Conservation (phyloP, 306 rosid genomes). For the Casuarina equisetifolia region DNA sequence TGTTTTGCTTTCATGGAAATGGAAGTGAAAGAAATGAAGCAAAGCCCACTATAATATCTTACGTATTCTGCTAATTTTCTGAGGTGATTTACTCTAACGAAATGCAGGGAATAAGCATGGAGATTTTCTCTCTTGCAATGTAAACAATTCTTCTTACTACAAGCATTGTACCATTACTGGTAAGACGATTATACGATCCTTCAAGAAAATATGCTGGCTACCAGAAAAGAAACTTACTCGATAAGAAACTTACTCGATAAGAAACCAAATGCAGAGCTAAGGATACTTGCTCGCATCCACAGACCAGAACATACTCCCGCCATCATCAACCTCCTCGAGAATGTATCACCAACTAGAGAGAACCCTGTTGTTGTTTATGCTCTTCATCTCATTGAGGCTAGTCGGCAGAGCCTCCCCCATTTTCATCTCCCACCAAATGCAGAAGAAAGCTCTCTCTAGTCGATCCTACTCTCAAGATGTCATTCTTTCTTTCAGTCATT, state of each 20-base stretch:
- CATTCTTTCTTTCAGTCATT: conserved; percentile 36
- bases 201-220: conserved; percentile 54
- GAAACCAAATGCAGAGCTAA: conserved; percentile 36
- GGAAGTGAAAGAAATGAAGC: too few species aligned
- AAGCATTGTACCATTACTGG: conserved; percentile 29
- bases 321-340: conserved; percentile 56
- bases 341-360: conserved; percentile 43
- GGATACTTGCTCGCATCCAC: conserved; percentile 51
- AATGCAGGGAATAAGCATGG: conserved; percentile 33
- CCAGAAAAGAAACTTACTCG: conserved; percentile 45
- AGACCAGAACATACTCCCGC: conserved; percentile 41
- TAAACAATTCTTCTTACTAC: conserved; percentile 21
- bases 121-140: conserved; percentile 31
- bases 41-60: too few species aligned
- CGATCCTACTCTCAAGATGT: conserved; percentile 32
- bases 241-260: conserved; percentile 35
- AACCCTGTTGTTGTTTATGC: conserved; percentile 40
- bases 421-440: conserved; percentile 58
- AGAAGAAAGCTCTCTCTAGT: conserved; percentile 18
- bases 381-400: conserved; percentile 59
- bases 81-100: too few species aligned
- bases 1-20: too few species aligned
- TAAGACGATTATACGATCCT: conserved; percentile 50
- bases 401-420: conserved; percentile 61
- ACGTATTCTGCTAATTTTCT: too few species aligned